Evolutionary conservation across 805 yeast genomes (phyloP).

Genomic region (Nakazawaea wyomingensis): DNA sequence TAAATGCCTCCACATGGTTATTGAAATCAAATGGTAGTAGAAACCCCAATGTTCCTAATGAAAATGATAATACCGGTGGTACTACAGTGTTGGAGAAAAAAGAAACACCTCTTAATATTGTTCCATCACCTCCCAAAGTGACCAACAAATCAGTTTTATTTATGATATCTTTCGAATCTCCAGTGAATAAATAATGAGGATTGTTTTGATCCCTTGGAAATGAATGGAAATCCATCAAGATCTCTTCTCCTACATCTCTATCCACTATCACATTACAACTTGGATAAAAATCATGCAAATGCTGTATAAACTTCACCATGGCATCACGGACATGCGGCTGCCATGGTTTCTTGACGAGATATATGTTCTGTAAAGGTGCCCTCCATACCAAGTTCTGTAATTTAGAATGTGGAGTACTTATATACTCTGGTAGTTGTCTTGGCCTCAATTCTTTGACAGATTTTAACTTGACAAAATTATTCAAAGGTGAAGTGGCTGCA

Average conservation of each 20-base stretch:
- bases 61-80: slow-evolving; percentile 86
- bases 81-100: slow-evolving; percentile 64
- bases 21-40: slow-evolving; percentile 79
- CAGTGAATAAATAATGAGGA: slow-evolving; percentile 49
- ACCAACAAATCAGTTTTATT: slow-evolving; percentile 73
- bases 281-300: slow-evolving; percentile 59
- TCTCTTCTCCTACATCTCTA: slow-evolving; percentile 68
- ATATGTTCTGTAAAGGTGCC: slow-evolving; percentile 65
- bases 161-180: slow-evolving; percentile 50
- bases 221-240: slow-evolving; percentile 27
- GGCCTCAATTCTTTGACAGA: slow-evolving; percentile 9
- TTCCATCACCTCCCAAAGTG: slow-evolving; percentile 96
- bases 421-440: slow-evolving; percentile 42
- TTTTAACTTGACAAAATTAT: slow-evolving; percentile 10
- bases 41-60: slow-evolving; percentile 89
- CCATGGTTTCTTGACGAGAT: slow-evolving; percentile 84
- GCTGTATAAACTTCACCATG: slow-evolving; percentile 58
- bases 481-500: slow-evolving; percentile 6
- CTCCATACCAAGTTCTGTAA: slow-evolving; percentile 66
- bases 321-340: slow-evolving; percentile 59
- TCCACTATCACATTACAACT: slow-evolving; percentile 73
- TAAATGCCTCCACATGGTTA: slow-evolving; percentile 55
- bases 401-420: slow-evolving; percentile 52
- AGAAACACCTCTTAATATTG: slow-evolving; percentile 79
- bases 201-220: slow-evolving; percentile 14